Evolutionary conservation across 1,284 basidiomycete species (phyloP), one percentile per base, ranked within the genome.

Genomic region (Schizophyllum commune): DNA sequence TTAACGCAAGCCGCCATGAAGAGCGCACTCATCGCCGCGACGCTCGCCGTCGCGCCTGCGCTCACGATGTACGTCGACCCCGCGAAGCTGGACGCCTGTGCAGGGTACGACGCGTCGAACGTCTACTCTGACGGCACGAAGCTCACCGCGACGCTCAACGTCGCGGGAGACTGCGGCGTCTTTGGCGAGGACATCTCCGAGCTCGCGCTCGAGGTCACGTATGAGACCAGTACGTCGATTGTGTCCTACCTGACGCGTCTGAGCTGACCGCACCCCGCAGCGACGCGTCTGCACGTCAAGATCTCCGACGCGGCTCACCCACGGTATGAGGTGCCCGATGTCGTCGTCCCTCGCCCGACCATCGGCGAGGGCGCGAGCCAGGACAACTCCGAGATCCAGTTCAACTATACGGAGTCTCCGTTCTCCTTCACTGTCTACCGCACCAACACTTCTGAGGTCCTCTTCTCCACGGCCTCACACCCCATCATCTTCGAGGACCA

Each of bases 401-500:
- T 93, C 79, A 84, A 85, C 63, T 89, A 88, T 71, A 84, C 81
- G 2, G 65, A 78, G 0, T 79, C 82, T 0, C 88, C 88, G 0
- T 93, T 92, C 74, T 80, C 83, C 0, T 92, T 92, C 75, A 83
- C 83, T 64, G 82, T 93, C 65, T 78, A 75, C 58, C 82, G 89
- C 32, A 70, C 76, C 1, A 71, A 75, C 7, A 83, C 83, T 4
- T 73, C 74, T 22, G 85, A 89, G 64, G 75, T 83, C 13, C 76
- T 93, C 34, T 92, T 92, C 74, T 85, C 88, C 52, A 92, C 89
- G 1, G 76, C 74, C 1, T 75, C 74, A 2, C 79, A 85, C 66
- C 75, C 85, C 4, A 73, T 91, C 68, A 83, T 92, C 65, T 91
- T 89, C 66, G 89, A 92, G 69, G 83, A 87, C 15, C 91, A 92